Evolutionary conservation across 805 yeast genomes (phyloP).

Genomic region (Metschnikowia bowlesiae): DNA sequence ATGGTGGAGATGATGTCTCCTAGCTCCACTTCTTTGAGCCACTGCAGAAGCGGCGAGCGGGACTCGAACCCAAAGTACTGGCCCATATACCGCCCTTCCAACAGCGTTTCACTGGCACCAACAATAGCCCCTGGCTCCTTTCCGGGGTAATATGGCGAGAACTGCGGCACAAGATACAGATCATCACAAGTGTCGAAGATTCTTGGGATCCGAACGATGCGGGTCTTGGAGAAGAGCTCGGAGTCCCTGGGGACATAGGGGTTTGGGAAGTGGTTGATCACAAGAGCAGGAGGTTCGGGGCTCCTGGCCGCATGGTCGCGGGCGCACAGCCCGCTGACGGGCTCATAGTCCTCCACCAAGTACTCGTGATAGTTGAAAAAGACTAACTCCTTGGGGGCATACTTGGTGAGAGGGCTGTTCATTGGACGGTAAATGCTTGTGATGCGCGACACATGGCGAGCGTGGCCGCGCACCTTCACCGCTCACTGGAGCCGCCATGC

Average conservation of each 20-base stretch:
- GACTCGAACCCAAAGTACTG: constrained; percentile 52
- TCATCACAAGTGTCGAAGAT: constrained; percentile 27
- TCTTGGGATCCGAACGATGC: constrained; percentile 67
- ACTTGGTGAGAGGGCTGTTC: constrained; percentile 21
- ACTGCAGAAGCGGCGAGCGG: constrained; percentile 37
- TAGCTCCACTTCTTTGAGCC: constrained; percentile 33
- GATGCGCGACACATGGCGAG: neutral
- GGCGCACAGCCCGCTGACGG: neutral
- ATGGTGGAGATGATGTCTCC: constrained; percentile 37
- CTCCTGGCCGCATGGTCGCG: constrained; percentile 18
- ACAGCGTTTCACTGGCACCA: neutral
- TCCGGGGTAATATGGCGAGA: constrained; percentile 55
- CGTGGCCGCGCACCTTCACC: too few relatives aligned
- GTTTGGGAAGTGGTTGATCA: constrained; percentile 67
- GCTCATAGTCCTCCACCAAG: constrained; percentile 19
- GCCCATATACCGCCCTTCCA: neutral
- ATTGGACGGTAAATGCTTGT: constrained; percentile 2
- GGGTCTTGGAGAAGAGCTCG: constrained; percentile 29
- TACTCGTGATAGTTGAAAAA: constrained; percentile 72
- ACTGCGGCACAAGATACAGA: constrained; percentile 48
- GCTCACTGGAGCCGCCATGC: too few relatives aligned
- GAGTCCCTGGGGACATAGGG: constrained; percentile 37
- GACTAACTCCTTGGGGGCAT: constrained; percentile 15
- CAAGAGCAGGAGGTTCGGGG: constrained; percentile 21
- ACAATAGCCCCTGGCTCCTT: constrained; percentile 56